Evolutionary conservation across 106 monocot species (phyloP), one percentile per base, ranked within the genome.

Genomic region (Chionographis japonica): DNA sequence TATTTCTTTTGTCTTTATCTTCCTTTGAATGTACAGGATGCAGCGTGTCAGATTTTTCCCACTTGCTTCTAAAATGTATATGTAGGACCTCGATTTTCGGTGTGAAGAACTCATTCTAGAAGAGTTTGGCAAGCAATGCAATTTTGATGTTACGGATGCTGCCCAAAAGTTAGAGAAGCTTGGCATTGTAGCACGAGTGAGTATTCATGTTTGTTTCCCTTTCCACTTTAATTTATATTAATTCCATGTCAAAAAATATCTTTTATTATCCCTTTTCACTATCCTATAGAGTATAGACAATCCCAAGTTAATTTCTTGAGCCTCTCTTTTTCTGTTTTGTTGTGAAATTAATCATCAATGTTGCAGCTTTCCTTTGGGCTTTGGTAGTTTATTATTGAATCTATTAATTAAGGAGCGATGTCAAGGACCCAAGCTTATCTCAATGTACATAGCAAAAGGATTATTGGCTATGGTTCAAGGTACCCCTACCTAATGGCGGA

Each of bases 141-240:
- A 97, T 79, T 97, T 97, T 78, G 97, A 97, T 72, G 92, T 89
- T 52, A 78, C 68, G 20, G 92, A 97, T 81, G 89, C 95, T 41
- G 88, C 89, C 19, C 82, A 92, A 20, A 97, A 97, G 80, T 77
- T 97, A 57, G 97, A 97, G 78, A 97, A 78, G 58, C 89, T 97
- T 54, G 97, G 97, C 53, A 85, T 97, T 79, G 84, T 92, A 60
- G 68, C 68, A 12, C 76, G 87, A 80, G 97, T 92, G 65, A 84
- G 88, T 70, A 58, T 61, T 66, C 18, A 3, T 3, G 43, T 65
- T 4, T 4, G 7, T 43, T 63, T 10, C 52, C 36, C 12, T 66
- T 66, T 11, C 36, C 12, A 10, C 46, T 46, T 46, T 27, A 27
- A 27, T 27, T 27, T 27, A 27, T 27, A 27, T 27, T 27, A 27